Base-by-base conservation (phyloP, 2,329 filamentous ascomycete species). In the Penicillium sp. region DNA sequence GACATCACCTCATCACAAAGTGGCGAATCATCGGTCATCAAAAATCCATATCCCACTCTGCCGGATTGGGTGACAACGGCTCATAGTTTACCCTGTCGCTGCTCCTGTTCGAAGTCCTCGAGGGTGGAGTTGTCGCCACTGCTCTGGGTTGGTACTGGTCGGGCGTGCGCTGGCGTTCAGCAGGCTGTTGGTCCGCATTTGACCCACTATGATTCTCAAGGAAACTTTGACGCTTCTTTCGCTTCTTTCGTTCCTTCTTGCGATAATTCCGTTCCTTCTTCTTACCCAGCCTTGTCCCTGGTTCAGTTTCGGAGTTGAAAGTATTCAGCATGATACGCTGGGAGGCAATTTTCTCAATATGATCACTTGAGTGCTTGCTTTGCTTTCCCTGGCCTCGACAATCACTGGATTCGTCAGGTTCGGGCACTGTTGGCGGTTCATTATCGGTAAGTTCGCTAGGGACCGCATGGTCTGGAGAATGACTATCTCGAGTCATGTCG, bases 1-100 rank as follows among this genome's bases (percentile, higher is more conserved):
- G 69, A 73, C 61, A 58, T 63, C 51, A 66, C 71, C 71, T 74
- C 71, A 72, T 70, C 69, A 63, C 66, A 54, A 60, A 65, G 58
- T 60, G 61, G 65, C 62, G 65, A 72, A 71, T 74, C 71, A 71
- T 66, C 54, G 71, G 71, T 53, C 22, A 44, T 57, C 61, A 64
- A 71, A 74, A 73, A 74, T 63, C 68, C 67, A 52, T 13, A 18
- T 62, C 48, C 62, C 60, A 65, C 18, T 52, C 22, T 2, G 10
- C 24, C 22, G 58, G 50, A 33, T 63, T 35, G 27, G 53, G 48
- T n/a, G 58, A 55, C 20, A 60, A 45, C 9, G 36, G 24, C 9
- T 16, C 38, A n/a, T 45, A 48, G 14, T 18, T 35, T 36, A 27
- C 30, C 16, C 13, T 49, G 7, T 16, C 22, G 13, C 16, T n/a